Base-by-base conservation (phyloP, 331 rosid genomes). In the Acacia pycnantha region DNA sequence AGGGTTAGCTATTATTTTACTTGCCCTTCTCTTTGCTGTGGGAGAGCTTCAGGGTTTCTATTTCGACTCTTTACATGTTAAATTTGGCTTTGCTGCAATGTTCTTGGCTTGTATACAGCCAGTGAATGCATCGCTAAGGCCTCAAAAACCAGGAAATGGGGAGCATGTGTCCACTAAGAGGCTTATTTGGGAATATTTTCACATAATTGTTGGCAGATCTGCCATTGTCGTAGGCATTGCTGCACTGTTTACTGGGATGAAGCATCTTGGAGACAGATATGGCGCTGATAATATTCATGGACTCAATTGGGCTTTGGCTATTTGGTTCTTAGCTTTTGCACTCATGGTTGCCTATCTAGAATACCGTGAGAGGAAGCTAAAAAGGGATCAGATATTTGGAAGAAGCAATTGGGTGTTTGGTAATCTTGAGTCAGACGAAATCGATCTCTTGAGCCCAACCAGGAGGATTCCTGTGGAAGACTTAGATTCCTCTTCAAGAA, bases 391-490 rank as follows among this genome's bases (percentile, higher is more conserved):
- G 68, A 29, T 71, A 74, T 61, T 79, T 43, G 94, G 92, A 78
- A 88, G 95, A 85, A 75, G 98, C 90, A 91, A 83, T 85, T 95
- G 98, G 98, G 98, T 95, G 85, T 90, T 95, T 76, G 98, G 94
- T 61, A 90, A 90, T 82, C 53, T 48, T 44, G 98, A 92, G 76
- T 88, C 91, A 27, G 98, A 94, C 21, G 98, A 94, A 85, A 41
- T 79, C 50, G 98, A 95, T 89, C 95, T 95, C 81, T 85, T 95
- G 88, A 87, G 90, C 53, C 87, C 92, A 9, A 77, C 73, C 26
- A 85, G 87, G 70, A 62, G 69, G 50, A 79, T 67, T 78, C 70
- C 89, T 71, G 90, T 84, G 77, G 88, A 77, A 79, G 95, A 84
- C 41, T 79, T 87, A 13, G 90, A 82, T 27, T 69, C 85, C 12